Evolutionary conservation across 2,329 filamentous ascomycete species (phyloP).

Genomic region (Domatiomyces catenatus): DNA sequence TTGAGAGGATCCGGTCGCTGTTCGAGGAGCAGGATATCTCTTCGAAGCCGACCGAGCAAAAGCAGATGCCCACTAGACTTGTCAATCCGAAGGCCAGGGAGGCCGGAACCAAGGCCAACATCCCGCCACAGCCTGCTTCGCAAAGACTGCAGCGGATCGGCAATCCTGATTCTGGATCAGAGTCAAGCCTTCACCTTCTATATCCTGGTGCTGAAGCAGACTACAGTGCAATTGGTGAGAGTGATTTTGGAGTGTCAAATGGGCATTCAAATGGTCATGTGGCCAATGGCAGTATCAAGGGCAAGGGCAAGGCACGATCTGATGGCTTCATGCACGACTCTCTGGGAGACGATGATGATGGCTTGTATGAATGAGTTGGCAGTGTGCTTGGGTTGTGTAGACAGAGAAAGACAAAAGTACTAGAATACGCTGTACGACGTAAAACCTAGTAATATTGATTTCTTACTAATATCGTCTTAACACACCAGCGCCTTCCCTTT

Average conservation of each 20-base stretch:
- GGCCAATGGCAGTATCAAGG: background rate
- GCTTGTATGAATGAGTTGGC: background rate
- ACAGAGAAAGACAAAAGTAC: background rate
- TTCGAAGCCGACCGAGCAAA: slow-evolving; percentile 17
- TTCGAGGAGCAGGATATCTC: slow-evolving; percentile 50
- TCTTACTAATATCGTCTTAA: too few relatives aligned
- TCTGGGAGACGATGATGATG: slow-evolving; percentile 7
- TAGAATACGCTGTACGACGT: too few relatives aligned
- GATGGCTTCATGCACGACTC: slow-evolving; percentile 3
- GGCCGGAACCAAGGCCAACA: slow-evolving; percentile 1
- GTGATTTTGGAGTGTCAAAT: background rate
- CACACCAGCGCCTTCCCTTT: too few relatives aligned
- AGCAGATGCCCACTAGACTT: slow-evolving; percentile 8
- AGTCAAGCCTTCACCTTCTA: slow-evolving; percentile 6
- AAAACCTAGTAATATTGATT: too few relatives aligned
- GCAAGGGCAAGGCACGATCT: background rate
- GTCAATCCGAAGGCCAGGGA: slow-evolving; percentile 1
- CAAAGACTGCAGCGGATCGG: slow-evolving; percentile 13
- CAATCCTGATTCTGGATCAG: slow-evolving; percentile 14
- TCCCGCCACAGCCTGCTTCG: background rate
- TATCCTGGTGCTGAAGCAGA: slow-evolving; percentile 2
- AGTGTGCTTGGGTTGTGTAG: background rate
- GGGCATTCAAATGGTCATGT: background rate
- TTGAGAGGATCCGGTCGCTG: slow-evolving; percentile 62
- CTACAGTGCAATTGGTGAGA: background rate